A percentile compares a stretch with the other conserved stretches of the same genome.
These are phyloP conservation scores for Neobulgaria alba DNA, from an alignment of 2,329 filamentous ascomycete species.

Conservation along the genomic window DNA sequence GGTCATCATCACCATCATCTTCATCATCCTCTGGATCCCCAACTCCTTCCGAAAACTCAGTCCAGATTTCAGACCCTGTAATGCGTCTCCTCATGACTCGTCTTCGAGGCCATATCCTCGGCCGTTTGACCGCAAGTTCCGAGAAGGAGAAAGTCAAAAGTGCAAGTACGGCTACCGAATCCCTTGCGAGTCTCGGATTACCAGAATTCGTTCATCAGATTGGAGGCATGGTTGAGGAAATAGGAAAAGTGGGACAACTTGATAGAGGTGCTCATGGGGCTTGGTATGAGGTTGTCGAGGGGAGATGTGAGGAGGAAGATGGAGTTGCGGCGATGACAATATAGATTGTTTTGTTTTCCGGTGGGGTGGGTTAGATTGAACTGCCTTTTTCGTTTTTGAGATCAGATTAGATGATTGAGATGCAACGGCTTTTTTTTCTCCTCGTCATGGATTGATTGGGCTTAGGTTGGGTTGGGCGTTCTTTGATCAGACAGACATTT, in stretches of 20 bases:
- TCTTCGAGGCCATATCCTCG: slow-evolving; percentile 57
- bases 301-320: slow-evolving; percentile 14
- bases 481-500: too few relatives aligned
- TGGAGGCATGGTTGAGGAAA: slow-evolving; percentile 58
- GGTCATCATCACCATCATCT: too few relatives aligned
- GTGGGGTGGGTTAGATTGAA: too few relatives aligned
- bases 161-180: slow-evolving; percentile 60
- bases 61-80: slow-evolving; percentile 42
- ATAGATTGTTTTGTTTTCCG: too few relatives aligned
- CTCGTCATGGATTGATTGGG: too few relatives aligned
- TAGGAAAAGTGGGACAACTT: slow-evolving; percentile 55
- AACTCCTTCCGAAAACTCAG: too few relatives aligned
- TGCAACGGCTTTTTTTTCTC: too few relatives aligned
- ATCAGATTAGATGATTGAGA: too few relatives aligned
- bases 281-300: slow-evolving; percentile 53
- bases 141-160: slow-evolving; percentile 63
- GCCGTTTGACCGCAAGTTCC: slow-evolving; percentile 55
- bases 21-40: slow-evolving; percentile 17
- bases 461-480: too few relatives aligned
- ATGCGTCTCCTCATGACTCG: slow-evolving; percentile 61
- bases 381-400: too few relatives aligned
- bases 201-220: slow-evolving; percentile 66
- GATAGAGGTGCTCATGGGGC: slow-evolving; percentile 58
- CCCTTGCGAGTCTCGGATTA: slow-evolving; percentile 58
- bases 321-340: background rate